Evolutionary conservation across 2,329 filamentous ascomycete species (phyloP).

Genomic region (Coniella vitis): DNA sequence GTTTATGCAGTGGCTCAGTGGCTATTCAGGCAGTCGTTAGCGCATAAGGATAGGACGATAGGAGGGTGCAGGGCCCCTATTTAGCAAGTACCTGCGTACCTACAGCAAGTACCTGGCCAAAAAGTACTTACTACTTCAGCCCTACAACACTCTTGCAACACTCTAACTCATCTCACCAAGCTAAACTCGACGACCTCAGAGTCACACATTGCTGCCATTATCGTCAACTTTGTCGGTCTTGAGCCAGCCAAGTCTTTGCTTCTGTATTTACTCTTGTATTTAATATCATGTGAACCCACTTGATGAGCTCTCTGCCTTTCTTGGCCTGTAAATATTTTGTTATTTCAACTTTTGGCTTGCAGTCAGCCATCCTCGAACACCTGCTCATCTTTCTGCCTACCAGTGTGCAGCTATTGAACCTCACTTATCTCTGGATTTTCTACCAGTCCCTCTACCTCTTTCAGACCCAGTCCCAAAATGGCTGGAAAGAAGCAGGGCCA

Average conservation of each 20-base stretch:
- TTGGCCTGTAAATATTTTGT: too few species aligned
- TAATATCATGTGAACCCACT: too few species aligned
- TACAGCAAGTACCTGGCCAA: too few species aligned
- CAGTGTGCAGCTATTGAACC: background rate
- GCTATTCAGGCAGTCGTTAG: background rate
- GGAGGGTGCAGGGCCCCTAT: background rate
- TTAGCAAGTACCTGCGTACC: background rate
- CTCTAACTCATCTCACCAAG: background rate
- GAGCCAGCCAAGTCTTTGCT: background rate
- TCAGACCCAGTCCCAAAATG: slow-evolving; percentile 34
- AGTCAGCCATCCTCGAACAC: background rate
- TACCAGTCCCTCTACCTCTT: slow-evolving; percentile 5
- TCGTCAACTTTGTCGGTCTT: background rate
- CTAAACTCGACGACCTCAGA: background rate
- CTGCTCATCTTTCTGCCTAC: background rate
- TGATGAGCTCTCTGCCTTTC: too few species aligned
- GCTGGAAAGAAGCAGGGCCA: slow-evolving; percentile 42
- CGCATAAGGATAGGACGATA: background rate
- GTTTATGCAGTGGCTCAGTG: too few species aligned
- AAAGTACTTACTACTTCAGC: slow-evolving; percentile 1
- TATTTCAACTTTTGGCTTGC: too few species aligned
- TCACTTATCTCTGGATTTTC: background rate
- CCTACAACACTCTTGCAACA: slow-evolving; percentile 5
- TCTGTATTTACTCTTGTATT: background rate
- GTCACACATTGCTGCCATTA: background rate